Percentiles rank a stretch among this genome's conserved stretches.
These are phyloP conservation scores for Calonectria ilicicola DNA, from an alignment of 2,329 filamentous ascomycete genomes.

Conservation along the genomic window DNA sequence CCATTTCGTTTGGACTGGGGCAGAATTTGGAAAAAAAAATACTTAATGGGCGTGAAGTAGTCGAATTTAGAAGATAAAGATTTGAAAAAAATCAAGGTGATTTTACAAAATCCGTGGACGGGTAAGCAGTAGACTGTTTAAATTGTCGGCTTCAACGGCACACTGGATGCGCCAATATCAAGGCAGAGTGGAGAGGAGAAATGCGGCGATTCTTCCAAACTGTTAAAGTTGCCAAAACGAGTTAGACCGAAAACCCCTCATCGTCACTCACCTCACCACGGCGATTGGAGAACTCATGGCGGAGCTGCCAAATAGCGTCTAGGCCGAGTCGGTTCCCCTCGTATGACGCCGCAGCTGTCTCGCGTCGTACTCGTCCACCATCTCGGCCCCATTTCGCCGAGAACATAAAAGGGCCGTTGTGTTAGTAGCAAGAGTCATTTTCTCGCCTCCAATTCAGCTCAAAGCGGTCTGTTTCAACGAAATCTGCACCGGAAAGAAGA, in stretches of 20 bases:
- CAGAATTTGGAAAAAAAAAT: neutral
- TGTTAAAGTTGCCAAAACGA: neutral
- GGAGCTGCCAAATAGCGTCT: neutral
- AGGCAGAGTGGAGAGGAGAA: neutral
- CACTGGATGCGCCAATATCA: neutral
- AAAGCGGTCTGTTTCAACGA: neutral
- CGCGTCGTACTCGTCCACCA: neutral
- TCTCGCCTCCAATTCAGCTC: neutral
- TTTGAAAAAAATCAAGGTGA: neutral
- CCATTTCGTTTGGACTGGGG: neutral
- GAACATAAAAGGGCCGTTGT: neutral
- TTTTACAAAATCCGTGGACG: neutral
- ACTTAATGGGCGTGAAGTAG: neutral
- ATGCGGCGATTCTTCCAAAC: constrained; percentile 5
- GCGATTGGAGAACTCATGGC: neutral
- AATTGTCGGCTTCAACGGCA: neutral
- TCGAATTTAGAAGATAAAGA: neutral
- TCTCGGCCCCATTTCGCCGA: neutral
- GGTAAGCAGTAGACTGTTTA: neutral
- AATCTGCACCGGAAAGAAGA: neutral
- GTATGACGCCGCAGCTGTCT: neutral
- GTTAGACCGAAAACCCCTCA: neutral
- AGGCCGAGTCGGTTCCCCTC: neutral
- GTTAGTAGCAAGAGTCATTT: neutral
- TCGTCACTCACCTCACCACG: too few species aligned